phyloP scores from a whole-genome alignment of 2,329 filamentous ascomycete genomes.

The Cyanodermella asteris region DNA sequence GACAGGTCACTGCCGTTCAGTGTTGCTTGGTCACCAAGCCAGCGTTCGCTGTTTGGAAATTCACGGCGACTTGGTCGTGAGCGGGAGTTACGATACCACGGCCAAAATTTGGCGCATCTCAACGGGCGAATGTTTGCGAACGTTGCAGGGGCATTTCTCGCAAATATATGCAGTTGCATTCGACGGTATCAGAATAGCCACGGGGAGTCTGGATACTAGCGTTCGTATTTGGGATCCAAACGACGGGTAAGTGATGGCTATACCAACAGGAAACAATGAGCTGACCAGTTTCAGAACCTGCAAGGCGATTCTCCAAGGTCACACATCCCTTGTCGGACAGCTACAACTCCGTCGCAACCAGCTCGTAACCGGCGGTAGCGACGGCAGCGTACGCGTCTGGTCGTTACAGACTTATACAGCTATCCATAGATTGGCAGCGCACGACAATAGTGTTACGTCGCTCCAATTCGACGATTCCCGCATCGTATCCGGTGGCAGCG shows the following conservation, averaged over 20 bases:
- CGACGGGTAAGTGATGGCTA: slow-evolving; percentile 44
- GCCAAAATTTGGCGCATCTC: slow-evolving; percentile 96
- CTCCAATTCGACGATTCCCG: slow-evolving; percentile 90
- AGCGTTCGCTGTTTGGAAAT: slow-evolving; percentile 91
- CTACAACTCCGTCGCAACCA: slow-evolving; percentile 89
- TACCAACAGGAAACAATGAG: slow-evolving; percentile 4
- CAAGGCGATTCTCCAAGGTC: slow-evolving; percentile 71
- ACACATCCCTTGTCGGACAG: slow-evolving; percentile 90
- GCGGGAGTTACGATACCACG: slow-evolving; percentile 91
- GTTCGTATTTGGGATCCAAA: slow-evolving; percentile 90
- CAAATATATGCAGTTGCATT: slow-evolving; percentile 98
- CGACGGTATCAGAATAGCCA: slow-evolving; percentile 80
- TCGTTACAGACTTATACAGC: slow-evolving; percentile 74
- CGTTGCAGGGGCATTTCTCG: slow-evolving; percentile 83
- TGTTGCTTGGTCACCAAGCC: slow-evolving; percentile 83
- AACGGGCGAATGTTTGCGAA: slow-evolving; percentile 77
- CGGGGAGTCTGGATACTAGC: slow-evolving; percentile 87
- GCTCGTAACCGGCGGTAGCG: slow-evolving; percentile 84
- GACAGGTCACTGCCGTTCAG: slow-evolving; percentile 71
- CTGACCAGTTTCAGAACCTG: slow-evolving; percentile 8
- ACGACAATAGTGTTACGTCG: slow-evolving; percentile 96
- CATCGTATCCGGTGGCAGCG: slow-evolving; percentile 86
- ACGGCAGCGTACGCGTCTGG: slow-evolving; percentile 92
- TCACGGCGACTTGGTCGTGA: slow-evolving; percentile 91
- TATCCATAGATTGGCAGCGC: slow-evolving; percentile 83